Base-by-base conservation (phyloP, 1,139 yeast genomes). In the Hyphopichia buzzinii region DNA sequence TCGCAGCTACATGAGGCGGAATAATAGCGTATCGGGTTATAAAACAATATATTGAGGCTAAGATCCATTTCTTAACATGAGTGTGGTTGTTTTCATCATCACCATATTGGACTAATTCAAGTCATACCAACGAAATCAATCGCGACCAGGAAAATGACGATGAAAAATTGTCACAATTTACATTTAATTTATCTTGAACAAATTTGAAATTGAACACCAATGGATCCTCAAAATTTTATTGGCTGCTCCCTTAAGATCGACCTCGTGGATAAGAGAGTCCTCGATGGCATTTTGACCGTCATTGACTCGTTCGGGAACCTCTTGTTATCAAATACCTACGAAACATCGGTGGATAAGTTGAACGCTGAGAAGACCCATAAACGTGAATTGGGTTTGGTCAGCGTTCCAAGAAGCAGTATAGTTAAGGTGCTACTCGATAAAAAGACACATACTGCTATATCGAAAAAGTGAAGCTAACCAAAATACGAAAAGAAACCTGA, bases 241-340 rank as follows among this genome's bases (percentile, higher is more conserved):
- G 75, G 75, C 3, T 39, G 58, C 14, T 54, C 46, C 28, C 47
- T 71, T 26, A 52, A 55, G 31, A 46, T 71, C 14, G 45, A 48
- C 12, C 50, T 68, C 31, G 48, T 46, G 2, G 74, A 71, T 37
- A 43, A 54, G 3, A 49, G 76, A 30, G 48, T 52, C 2, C 46
- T 71, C 16, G 66, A 64, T 26, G 77, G 77, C 2, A 50, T 64
- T 3, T 52, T 71, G 29, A 64, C 74, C 1, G 75, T 62, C 4
- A 59, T 70, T 14, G 77, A 71, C 42, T 74, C 75, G 1, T 71
- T 68, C 52, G 77, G 77, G 2, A 70, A 71, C 43, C 43, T 71
- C 32, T 53, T 71, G 13, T 40, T 71, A 35, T 57, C 68, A 11
- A 58, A 67, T 40, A 65, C 60, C 3, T 55, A 45, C 38, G 76